phyloP scores from a whole-genome alignment of 345 rosid species.

The Bruguiera parviflora region DNA sequence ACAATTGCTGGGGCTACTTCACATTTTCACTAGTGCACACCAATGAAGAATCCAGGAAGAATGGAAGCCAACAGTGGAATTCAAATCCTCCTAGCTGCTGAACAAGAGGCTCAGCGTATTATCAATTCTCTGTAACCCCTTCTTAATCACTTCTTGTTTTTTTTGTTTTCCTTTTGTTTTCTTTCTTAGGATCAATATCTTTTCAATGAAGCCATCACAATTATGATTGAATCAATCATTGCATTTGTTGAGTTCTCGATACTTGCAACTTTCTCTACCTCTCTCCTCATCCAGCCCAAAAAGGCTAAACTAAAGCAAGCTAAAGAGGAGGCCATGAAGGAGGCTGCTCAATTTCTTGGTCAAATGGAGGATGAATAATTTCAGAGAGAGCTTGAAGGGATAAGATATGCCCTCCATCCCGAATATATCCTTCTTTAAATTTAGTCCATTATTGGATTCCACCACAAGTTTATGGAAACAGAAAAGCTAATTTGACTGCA shows the following conservation, averaged over 20 bases:
- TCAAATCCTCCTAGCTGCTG: slow-evolving; percentile 77
- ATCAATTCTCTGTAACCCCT: slow-evolving; percentile 21
- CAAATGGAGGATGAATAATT: slow-evolving; percentile 64
- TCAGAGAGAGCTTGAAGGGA: slow-evolving; percentile 70
- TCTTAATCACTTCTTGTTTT: too few relatives aligned
- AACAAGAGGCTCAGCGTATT: slow-evolving; percentile 71
- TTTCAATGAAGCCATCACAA: too few relatives aligned
- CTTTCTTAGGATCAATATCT: too few relatives aligned
- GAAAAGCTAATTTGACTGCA: neutral
- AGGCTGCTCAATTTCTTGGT: slow-evolving; percentile 55
- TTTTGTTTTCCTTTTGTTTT: too few relatives aligned
- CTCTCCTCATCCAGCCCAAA: slow-evolving; percentile 41
- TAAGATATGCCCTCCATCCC: slow-evolving; percentile 7
- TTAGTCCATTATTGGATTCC: neutral
- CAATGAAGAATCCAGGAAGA: slow-evolving; percentile 11
- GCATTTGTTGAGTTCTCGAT: too few relatives aligned
- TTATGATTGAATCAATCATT: too few relatives aligned
- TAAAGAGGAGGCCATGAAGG: slow-evolving; percentile 84
- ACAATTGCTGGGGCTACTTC: too few relatives aligned
- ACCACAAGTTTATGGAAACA: neutral
- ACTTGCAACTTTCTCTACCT: neutral
- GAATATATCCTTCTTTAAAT: neutral
- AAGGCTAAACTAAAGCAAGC: slow-evolving; percentile 71
- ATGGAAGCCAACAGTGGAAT: slow-evolving; percentile 59
- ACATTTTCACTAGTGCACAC: too few relatives aligned